These are phyloP conservation scores for Xylaria palmicola DNA, from an alignment of 495 filamentous ascomycete genomes.

Conservation along the genomic window DNA sequence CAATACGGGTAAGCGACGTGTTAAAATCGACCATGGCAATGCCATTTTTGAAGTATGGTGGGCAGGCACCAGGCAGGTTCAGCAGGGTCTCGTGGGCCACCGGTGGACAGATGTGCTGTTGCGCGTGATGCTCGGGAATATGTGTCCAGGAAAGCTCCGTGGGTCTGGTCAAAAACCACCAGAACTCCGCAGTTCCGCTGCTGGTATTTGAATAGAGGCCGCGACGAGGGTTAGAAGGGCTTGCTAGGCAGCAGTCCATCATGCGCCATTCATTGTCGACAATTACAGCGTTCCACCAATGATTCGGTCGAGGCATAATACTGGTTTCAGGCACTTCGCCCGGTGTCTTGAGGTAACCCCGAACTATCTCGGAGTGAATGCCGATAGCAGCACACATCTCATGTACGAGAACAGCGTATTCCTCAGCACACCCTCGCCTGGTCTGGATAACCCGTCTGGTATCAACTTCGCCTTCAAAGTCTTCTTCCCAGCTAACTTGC, in stretches of 20 bases:
- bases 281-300: conserved; percentile 97
- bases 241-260: conserved; percentile 91
- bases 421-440: conserved; percentile 82
- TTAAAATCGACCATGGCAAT: conserved; percentile 84
- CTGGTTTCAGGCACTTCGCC: conserved; percentile 79
- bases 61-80: conserved; percentile 79
- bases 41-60: conserved; percentile 80
- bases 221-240: conserved; percentile 81
- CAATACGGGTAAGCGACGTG: conserved; percentile 80
- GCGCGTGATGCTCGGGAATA: conserved; percentile 75
- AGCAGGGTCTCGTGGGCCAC: conserved; percentile 80
- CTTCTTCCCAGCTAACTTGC: conserved; percentile 95
- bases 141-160: conserved; percentile 92
- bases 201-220: conserved; percentile 70
- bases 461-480: conserved; percentile 76
- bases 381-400: conserved; percentile 96
- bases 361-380: conserved; percentile 77
- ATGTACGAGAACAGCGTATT: conserved; percentile 81
- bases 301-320: conserved; percentile 76
- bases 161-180: conserved; percentile 88
- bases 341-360: conserved; percentile 86
- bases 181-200: conserved; percentile 70
- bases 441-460: conserved; percentile 77
- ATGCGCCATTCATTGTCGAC: conserved; percentile 95
- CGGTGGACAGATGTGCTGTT: conserved; percentile 91